A percentile compares a stretch with the other conserved stretches of the same genome.
Evolutionary conservation across 768 basidiomycete genomes (phyloP).

Genomic region (Thelephora ganbajun): DNA sequence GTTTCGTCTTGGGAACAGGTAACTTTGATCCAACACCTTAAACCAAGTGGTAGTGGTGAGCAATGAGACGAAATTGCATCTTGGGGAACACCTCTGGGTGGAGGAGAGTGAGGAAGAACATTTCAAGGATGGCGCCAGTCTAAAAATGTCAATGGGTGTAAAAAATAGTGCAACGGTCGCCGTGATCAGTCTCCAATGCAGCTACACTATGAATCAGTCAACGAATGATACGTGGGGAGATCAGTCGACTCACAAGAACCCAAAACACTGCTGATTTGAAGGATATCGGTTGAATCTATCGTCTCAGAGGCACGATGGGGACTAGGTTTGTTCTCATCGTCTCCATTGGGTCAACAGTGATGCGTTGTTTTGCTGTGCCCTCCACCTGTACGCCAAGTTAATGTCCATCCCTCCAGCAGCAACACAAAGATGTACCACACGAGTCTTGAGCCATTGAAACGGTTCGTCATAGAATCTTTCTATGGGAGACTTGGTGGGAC

Average conservation of each 20-base stretch:
- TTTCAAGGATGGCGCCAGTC: constrained; percentile 3
- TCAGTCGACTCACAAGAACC: background rate
- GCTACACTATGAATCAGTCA: background rate
- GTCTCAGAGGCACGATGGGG: background rate
- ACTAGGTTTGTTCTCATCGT: background rate
- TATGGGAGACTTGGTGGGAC: constrained; percentile 8
- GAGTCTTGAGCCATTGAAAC: background rate
- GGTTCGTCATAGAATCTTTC: background rate
- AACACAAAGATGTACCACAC: constrained; percentile 1
- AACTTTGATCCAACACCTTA: no score
- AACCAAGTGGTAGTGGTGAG: no score
- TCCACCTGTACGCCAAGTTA: background rate
- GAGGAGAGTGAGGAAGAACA: constrained; percentile 19
- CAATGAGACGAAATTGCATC: no score
- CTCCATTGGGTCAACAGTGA: constrained; percentile 1
- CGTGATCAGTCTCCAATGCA: background rate
- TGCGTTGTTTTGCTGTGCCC: constrained; percentile 5
- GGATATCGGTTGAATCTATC: background rate
- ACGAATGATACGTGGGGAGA: background rate
- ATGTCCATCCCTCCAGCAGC: background rate
- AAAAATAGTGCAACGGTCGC: background rate
- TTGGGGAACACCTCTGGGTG: constrained; percentile 22
- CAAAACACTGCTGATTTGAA: background rate
- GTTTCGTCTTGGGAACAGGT: no score
- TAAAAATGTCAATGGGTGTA: background rate